Evolutionary conservation across 2,329 filamentous ascomycete genomes (phyloP).

Genomic region (Scedosporium minutisporum): DNA sequence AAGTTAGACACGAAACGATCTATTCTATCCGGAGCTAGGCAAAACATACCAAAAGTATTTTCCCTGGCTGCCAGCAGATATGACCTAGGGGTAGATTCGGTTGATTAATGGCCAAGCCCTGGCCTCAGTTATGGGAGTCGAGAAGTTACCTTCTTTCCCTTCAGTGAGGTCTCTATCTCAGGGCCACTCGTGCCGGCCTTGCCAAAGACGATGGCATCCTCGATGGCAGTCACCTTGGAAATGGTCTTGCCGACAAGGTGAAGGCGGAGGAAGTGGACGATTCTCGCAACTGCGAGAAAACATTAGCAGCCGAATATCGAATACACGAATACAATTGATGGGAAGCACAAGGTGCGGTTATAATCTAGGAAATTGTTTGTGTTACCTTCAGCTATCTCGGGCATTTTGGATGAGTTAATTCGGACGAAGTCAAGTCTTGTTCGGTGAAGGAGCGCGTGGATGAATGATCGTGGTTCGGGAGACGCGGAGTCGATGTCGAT

Average conservation of each 20-base stretch:
- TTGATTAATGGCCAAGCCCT: slow-evolving; percentile 1
- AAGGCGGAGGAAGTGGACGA: slow-evolving; percentile 75
- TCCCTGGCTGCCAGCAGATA: slow-evolving; percentile 70
- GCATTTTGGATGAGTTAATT: slow-evolving; percentile 32
- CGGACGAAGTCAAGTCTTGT: background rate
- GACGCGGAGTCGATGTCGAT: background rate
- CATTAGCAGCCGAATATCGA: background rate
- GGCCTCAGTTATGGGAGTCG: background rate
- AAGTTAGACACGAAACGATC: background rate
- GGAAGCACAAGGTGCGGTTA: too few species aligned
- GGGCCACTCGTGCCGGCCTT: slow-evolving; percentile 75
- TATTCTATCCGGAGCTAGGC: background rate
- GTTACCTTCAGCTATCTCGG: slow-evolving; percentile 52
- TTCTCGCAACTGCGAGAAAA: slow-evolving; percentile 58
- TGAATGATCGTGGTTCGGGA: background rate
- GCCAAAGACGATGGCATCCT: slow-evolving; percentile 81
- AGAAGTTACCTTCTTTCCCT: slow-evolving; percentile 52
- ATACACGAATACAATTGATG: background rate
- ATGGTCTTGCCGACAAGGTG: slow-evolving; percentile 80
- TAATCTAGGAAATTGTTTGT: background rate
- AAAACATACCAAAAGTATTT: slow-evolving; percentile 80
- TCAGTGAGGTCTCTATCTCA: slow-evolving; percentile 64
- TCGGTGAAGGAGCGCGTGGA: background rate
- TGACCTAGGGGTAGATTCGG: slow-evolving; percentile 26
- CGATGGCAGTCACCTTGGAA: slow-evolving; percentile 55